Evolutionary conservation across 2,329 filamentous ascomycete species (phyloP).

Genomic region (Chrysosporium keratinophilum): DNA sequence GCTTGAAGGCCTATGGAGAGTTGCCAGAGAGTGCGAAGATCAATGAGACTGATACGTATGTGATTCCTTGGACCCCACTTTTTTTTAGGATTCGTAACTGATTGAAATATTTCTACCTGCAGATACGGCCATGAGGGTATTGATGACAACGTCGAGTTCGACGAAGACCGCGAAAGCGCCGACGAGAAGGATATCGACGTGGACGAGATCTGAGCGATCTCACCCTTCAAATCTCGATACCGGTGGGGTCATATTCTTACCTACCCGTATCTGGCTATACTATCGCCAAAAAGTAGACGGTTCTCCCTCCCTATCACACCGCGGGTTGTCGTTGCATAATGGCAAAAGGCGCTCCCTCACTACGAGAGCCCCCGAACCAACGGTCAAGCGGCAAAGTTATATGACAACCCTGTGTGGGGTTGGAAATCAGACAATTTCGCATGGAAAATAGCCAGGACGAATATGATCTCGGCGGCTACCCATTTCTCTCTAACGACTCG

Average conservation of each 20-base stretch:
- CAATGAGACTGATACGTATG: slow-evolving; percentile 96
- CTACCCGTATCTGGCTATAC: slow-evolving; percentile 12
- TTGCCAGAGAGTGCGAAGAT: slow-evolving; percentile 97
- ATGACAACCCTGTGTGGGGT: neutral
- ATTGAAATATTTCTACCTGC: slow-evolving; percentile 7
- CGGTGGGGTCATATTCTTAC: slow-evolving; percentile 7
- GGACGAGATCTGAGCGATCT: slow-evolving; percentile 69
- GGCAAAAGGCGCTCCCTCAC: neutral
- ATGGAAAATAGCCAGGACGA: neutral
- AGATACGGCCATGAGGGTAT: slow-evolving; percentile 70
- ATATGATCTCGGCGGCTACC: slow-evolving; percentile 1
- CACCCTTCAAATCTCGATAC: slow-evolving; percentile 5
- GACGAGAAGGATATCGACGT: slow-evolving; percentile 79
- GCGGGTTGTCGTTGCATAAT: neutral
- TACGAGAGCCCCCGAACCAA: neutral
- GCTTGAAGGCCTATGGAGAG: slow-evolving; percentile 93
- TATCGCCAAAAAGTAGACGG: slow-evolving; percentile 5
- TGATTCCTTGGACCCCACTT: slow-evolving; percentile 11
- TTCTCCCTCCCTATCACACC: neutral
- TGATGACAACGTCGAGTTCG: slow-evolving; percentile 98
- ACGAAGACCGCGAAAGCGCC: slow-evolving; percentile 68
- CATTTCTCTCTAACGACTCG: neutral
- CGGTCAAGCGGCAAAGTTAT: neutral
- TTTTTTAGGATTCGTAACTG: neutral
- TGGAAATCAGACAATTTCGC: neutral